Percentiles rank a stretch among this genome's conserved stretches.
Conservation (phyloP, 352 stramenopile genomes). For the Vaucheria bursata region DNA sequence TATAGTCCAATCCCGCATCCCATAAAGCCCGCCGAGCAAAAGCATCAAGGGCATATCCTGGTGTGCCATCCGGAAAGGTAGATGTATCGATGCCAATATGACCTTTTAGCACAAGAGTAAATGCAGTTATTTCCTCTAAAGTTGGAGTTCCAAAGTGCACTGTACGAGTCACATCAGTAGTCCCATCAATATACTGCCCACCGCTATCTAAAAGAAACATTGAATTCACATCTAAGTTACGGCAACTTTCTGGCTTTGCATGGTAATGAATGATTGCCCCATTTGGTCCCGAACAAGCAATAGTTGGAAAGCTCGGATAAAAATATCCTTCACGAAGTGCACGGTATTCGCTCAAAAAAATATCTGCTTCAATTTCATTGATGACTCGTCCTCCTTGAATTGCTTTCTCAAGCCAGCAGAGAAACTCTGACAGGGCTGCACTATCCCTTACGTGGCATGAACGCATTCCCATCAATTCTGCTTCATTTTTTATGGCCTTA, state of each 20-base stretch:
- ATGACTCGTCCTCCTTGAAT: background rate
- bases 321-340: conserved; percentile 15
- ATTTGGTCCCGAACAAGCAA: conserved; percentile 90
- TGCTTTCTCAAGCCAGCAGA: conserved; percentile 28
- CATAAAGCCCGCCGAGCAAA: conserved; percentile 87
- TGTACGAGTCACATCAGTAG: conserved; percentile 98
- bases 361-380: background rate
- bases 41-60: conserved; percentile 68
- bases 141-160: conserved; percentile 88
- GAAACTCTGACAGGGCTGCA: conserved; percentile 39
- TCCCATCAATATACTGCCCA: conserved; percentile 95
- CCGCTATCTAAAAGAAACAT: conserved; percentile 97
- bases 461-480: conserved; percentile 39
- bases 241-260: conserved; percentile 62
- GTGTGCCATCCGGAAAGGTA: background rate
- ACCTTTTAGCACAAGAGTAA: conserved; percentile 80
- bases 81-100: background rate
- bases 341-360: background rate
- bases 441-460: conserved; percentile 45
- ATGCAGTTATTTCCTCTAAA: conserved; percentile 81
- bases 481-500: conserved; percentile 49
- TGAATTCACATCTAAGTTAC: conserved; percentile 74
- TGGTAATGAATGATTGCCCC: conserved; percentile 87
- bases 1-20: conserved; percentile 88
- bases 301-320: conserved; percentile 81